Base-by-base conservation (phyloP, 2,329 filamentous ascomycete genomes). In the Paecilomyces formosus region DNA sequence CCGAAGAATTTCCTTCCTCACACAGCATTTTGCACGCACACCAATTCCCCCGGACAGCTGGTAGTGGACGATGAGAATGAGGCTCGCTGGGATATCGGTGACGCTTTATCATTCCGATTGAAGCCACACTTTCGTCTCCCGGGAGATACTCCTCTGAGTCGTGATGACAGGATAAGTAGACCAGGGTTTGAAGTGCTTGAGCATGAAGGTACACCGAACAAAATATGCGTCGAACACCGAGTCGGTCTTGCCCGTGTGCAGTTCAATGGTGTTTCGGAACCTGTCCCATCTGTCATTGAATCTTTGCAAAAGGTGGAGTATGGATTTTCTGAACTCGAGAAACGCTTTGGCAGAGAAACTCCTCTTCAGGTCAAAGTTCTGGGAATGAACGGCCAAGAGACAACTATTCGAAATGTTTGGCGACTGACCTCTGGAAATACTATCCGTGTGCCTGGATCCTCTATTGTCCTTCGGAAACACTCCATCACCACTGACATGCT, bases 351-450 rank as follows among this genome's bases (percentile, higher is more conserved):
- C 54, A 63, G 64, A 6, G 56, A 55, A 0, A 58, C 70, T 7
- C 60, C 68, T 1, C 64, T 79, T 1, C 64, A 64, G 11, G 55
- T 78, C 15, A 64, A 71, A 1, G 65, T 72, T 12, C 63, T 79
- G 3, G 72, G 67, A 0, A 71, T 75, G 68, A 80, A 80, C 59
- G 78, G 78, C 9, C 76, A 74, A 58, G 65, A 71, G 35, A 65
- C 60, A 5, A 65, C 58, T 1, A 58, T 74, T 9, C 57, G 56
- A 2, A 61, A 78, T 57, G 63, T 74, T 1, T 76, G 75, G 71
- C 67, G 63, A 7, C 56, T 75, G 3, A 64, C 78, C 15, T 45
- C 39, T 18, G n/a, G 51, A 55, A 61, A 69, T 1, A 74, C 66
- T 56, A 65, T 81, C 50, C 67, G 63, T 3, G 69, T 81, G 21